A percentile compares a stretch with the other conserved stretches of the same genome.
phyloP scores from a whole-genome alignment of 768 basidiomycete species.

The Leccinum imitatum region DNA sequence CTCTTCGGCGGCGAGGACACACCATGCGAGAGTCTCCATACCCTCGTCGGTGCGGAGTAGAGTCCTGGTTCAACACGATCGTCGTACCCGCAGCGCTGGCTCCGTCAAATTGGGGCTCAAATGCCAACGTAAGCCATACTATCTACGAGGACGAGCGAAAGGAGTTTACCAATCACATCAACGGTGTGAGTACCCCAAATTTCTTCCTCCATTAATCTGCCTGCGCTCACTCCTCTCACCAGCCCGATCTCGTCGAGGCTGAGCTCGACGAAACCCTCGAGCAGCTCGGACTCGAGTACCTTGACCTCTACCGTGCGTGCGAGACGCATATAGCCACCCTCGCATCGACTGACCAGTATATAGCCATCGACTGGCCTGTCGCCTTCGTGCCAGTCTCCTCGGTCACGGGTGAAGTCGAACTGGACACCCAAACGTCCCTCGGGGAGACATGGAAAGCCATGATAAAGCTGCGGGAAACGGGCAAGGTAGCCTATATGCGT shows the following conservation, averaged over 20 bases:
- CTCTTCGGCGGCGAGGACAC: constrained; percentile 86
- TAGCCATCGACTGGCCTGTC: constrained; percentile 81
- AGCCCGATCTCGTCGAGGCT: constrained; percentile 63
- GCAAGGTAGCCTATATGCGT: constrained; percentile 50
- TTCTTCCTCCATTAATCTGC: neutral
- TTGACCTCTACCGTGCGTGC: constrained; percentile 75
- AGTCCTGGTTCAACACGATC: constrained; percentile 98
- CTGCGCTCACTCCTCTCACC: constrained; percentile 58
- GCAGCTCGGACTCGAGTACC: constrained; percentile 71
- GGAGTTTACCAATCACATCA: constrained; percentile 99
- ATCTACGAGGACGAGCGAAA: constrained; percentile 95
- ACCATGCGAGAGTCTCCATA: constrained; percentile 94
- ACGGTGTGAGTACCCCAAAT: constrained; percentile 58
- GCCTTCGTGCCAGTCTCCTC: constrained; percentile 58
- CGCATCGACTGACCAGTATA: neutral
- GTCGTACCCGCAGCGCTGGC: constrained; percentile 73
- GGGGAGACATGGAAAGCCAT: constrained; percentile 84
- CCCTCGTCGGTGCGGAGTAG: constrained; percentile 94
- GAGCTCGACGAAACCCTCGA: constrained; percentile 74
- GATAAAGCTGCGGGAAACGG: constrained; percentile 63
- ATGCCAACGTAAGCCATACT: constrained; percentile 93
- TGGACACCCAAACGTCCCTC: constrained; percentile 60
- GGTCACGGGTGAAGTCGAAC: constrained; percentile 44
- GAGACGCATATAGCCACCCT: constrained; percentile 3
- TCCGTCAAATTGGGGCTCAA: constrained; percentile 80